Evolutionary conservation across 2,329 filamentous ascomycete species (phyloP), one percentile per base, ranked within the genome.

Genomic region (Penicillium sp.): DNA sequence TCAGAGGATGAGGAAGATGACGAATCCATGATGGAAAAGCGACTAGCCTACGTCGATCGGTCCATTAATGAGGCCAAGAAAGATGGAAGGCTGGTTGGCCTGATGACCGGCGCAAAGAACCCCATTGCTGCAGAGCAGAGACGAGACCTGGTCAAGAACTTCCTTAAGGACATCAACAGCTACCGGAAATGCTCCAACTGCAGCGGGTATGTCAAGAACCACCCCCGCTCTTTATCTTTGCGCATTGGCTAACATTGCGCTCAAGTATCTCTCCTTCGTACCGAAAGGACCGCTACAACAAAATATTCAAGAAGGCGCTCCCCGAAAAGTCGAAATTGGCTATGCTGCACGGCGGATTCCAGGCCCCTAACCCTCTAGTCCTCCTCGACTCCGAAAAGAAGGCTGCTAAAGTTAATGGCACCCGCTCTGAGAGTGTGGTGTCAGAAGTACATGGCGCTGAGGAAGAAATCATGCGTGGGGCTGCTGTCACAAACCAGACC

Each of bases 241-340:
- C 27, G 45, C 39, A 53, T 57, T 3, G n/a, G 58, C 66, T 70
- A 62, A 70, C 59, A 26, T 45, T n/a, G 11, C 44, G 8, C 9
- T 51, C 60, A 59, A 90, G 89, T 27, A 85, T 95, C 59, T 93
- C 90, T 14, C 93, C 92, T 11, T 81, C 82, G 2, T 98, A 91
- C 75, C 87, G 93, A 66, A 97, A 96, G 73, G 93, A 99, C 68
- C 84, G 89, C 44, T 95, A 87, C 68, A 89, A 93, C 70, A 99
- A 98, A 75, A 92, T 99, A 53, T 99, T 98, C 74, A 88, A 93
- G 71, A 95, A 90, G 70, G 81, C 89, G 2, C 78, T 97, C 55
- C 84, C 82, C 47, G 76, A 82, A 47, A 96, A 96, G 73, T 87
- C 95, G 35, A 86, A 87, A 71, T 83, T 86, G 43, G 86, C 88